Conservation (phyloP, 2,329 filamentous ascomycete species). For the Cladosporium sp. region DNA sequence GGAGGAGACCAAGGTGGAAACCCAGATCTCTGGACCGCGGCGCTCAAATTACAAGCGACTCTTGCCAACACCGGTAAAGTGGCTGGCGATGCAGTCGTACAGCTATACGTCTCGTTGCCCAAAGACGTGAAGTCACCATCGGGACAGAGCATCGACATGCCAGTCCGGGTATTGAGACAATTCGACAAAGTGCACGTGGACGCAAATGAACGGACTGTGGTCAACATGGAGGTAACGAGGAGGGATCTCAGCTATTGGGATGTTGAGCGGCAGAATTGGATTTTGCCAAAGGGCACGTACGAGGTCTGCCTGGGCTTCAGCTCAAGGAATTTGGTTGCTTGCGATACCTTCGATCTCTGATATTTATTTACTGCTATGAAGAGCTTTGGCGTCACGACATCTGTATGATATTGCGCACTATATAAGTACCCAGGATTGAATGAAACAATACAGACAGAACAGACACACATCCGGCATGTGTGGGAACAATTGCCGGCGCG, state of each 20-base stretch:
- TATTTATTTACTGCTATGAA: not conserved
- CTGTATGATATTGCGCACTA: not conserved
- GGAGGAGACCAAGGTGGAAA: conserved; percentile 68
- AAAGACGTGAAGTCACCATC: conserved; percentile 22
- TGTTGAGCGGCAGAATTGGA: conserved; percentile 33
- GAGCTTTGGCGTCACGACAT: not conserved
- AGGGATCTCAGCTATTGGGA: conserved; percentile 36
- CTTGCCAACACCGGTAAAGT: conserved; percentile 61
- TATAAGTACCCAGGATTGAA: not conserved
- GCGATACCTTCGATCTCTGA: conserved; percentile 6
- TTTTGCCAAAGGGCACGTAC: conserved; percentile 31
- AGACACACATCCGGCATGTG: too few relatives aligned
- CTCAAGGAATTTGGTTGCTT: conserved; percentile 19
- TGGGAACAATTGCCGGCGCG: too few relatives aligned
- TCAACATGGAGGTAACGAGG: conserved; percentile 29
- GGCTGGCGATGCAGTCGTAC: conserved; percentile 51
- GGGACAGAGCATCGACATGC: conserved; percentile 37
- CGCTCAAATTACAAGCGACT: conserved; percentile 48
- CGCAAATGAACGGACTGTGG: conserved; percentile 18
- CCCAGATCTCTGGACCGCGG: conserved; percentile 58
- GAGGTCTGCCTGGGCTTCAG: conserved; percentile 28
- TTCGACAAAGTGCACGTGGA: conserved; percentile 41
- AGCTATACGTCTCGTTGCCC: conserved; percentile 52
- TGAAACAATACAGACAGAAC: too few relatives aligned
- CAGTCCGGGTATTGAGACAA: conserved; percentile 41